Evolutionary conservation across 2,329 filamentous ascomycete genomes (phyloP).

Genomic region (Botrytis squamosa): DNA sequence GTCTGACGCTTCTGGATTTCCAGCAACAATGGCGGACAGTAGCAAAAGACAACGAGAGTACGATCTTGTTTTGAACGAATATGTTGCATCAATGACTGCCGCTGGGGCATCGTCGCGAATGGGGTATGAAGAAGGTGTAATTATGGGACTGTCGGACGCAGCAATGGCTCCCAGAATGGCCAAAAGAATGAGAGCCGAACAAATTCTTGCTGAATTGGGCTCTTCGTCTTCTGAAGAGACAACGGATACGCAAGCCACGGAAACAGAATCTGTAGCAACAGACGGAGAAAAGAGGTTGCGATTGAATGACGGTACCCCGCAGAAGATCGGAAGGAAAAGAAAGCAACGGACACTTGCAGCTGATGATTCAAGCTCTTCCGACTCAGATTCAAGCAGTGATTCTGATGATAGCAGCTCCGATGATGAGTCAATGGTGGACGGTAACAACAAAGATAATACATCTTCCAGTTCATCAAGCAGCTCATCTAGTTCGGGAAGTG

Average conservation of each 20-base stretch:
- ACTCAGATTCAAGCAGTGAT: conserved; percentile 23
- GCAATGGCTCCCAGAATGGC: conserved; percentile 55
- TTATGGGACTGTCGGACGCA: conserved; percentile 46
- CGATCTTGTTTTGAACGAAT: conserved; percentile 47
- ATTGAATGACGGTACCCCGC: conserved; percentile 47
- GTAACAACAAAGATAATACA: conserved; percentile 20
- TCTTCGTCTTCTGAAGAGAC: conserved; percentile 27
- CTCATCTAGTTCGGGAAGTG: conserved; percentile 27
- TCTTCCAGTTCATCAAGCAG: conserved; percentile 29
- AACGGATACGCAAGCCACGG: conserved; percentile 21
- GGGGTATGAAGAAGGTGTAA: conserved; percentile 38
- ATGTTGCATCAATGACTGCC: conserved; percentile 35
- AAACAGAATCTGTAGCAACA: conserved; percentile 24
- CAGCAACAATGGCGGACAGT: conserved; percentile 47
- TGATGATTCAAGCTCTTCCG: conserved; percentile 31
- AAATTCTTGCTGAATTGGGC: conserved; percentile 55
- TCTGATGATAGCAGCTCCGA: conserved; percentile 31
- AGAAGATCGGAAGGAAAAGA: conserved; percentile 47
- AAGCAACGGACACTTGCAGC: conserved; percentile 44
- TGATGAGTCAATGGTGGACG: conserved; percentile 26
- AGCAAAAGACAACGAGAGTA: conserved; percentile 56
- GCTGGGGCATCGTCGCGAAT: conserved; percentile 28
- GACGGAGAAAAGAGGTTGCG: conserved; percentile 44
- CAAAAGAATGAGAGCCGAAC: conserved; percentile 63
- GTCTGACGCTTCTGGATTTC: conserved; percentile 48